A percentile compares a stretch with the other conserved stretches of the same genome.
These are phyloP conservation scores for Boletus rubescentipes DNA, from an alignment of 768 basidiomycete genomes.

Conservation along the genomic window DNA sequence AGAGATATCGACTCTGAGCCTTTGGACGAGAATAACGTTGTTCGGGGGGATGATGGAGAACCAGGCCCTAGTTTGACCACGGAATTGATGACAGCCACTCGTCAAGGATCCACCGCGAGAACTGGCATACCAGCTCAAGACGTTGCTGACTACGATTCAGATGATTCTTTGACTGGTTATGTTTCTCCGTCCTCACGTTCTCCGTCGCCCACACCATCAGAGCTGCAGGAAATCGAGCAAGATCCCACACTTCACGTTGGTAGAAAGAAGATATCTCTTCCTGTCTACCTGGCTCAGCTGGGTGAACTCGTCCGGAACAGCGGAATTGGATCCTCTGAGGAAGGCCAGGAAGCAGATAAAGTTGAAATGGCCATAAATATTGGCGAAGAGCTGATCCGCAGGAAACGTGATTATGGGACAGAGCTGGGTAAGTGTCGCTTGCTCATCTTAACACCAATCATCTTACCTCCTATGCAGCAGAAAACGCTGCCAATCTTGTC, in stretches of 20 bases:
- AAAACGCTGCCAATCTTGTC: slow-evolving; percentile 84
- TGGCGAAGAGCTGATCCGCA: slow-evolving; percentile 82
- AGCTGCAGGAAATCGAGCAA: slow-evolving; percentile 78
- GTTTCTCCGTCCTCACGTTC: slow-evolving; percentile 68
- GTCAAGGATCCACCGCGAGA: neutral
- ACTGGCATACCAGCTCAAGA: slow-evolving; percentile 10
- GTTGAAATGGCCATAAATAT: slow-evolving; percentile 77
- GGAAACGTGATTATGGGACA: slow-evolving; percentile 80
- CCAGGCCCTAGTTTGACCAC: slow-evolving; percentile 14
- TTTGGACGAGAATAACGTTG: slow-evolving; percentile 12
- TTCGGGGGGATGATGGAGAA: slow-evolving; percentile 7
- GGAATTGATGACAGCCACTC: slow-evolving; percentile 1
- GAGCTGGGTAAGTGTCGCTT: slow-evolving; percentile 64
- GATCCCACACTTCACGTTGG: slow-evolving; percentile 81
- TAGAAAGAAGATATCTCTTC: slow-evolving; percentile 67
- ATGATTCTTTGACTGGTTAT: slow-evolving; percentile 81
- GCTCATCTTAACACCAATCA: neutral
- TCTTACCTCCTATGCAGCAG: slow-evolving; percentile 51
- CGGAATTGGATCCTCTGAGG: slow-evolving; percentile 49
- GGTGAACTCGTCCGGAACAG: slow-evolving; percentile 70
- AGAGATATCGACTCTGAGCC: slow-evolving; percentile 53
- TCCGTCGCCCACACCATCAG: slow-evolving; percentile 76
- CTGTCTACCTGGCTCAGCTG: slow-evolving; percentile 89
- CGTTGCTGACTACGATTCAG: slow-evolving; percentile 61
- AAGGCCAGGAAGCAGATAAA: slow-evolving; percentile 67